phyloP scores from a whole-genome alignment of 2,329 filamentous ascomycete genomes.

The Scortechinia acanthostroma region DNA sequence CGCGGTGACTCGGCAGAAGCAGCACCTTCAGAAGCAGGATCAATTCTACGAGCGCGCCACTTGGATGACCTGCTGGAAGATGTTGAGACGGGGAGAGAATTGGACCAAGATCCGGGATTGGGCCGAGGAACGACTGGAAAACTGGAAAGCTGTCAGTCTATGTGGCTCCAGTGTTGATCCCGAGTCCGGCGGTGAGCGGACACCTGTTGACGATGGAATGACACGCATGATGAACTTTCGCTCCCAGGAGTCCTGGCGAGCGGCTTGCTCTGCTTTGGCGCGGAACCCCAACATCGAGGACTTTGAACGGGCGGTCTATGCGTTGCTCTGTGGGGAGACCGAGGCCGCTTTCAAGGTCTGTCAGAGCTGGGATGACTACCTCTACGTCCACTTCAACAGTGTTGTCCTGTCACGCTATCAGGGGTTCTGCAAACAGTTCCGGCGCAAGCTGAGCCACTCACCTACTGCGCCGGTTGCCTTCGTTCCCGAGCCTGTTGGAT shows the following conservation, averaged over 20 bases:
- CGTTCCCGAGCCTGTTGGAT: conserved; percentile 26
- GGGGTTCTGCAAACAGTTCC: conserved; percentile 35
- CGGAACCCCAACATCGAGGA: conserved; percentile 34
- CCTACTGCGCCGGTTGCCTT: conserved; percentile 26
- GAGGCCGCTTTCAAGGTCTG: conserved; percentile 43
- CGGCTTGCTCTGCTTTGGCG: conserved; percentile 29
- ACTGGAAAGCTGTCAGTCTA: conserved; percentile 49
- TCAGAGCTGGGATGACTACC: conserved; percentile 48
- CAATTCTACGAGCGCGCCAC: conserved; percentile 49
- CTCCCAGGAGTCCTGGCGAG: conserved; percentile 24
- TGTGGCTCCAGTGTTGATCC: conserved; percentile 21
- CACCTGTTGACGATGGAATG: conserved; percentile 20
- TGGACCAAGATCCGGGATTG: conserved; percentile 48
- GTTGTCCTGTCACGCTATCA: conserved; percentile 47
- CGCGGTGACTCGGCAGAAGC: conserved; percentile 46
- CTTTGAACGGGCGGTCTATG: conserved; percentile 58
- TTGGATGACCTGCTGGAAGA: conserved; percentile 59
- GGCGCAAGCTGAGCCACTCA: conserved; percentile 29
- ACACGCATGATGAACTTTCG: conserved; percentile 29
- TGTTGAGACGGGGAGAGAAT: conserved; percentile 49
- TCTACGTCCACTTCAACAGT: conserved; percentile 54
- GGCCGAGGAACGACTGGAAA: conserved; percentile 48
- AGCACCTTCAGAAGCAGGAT: conserved; percentile 45
- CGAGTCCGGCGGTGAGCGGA: conserved; percentile 3
- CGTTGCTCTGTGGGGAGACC: conserved; percentile 47